Evolutionary conservation across 768 basidiomycete species (phyloP), one percentile per base, ranked within the genome.

Genomic region (Phanerochaete carnosa): DNA sequence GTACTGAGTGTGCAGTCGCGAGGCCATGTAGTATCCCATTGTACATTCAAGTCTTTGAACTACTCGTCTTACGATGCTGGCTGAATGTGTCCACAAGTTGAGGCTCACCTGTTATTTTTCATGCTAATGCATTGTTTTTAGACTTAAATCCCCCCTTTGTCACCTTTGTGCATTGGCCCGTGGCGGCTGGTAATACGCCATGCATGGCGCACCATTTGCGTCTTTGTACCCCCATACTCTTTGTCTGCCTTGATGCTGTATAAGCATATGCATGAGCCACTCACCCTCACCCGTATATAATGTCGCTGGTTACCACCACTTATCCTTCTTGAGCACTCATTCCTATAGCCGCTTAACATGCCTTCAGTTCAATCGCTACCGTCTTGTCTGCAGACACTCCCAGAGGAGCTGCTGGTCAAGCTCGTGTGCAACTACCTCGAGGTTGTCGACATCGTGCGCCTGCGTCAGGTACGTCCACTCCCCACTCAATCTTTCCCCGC

Each of bases 1-100:
- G 68, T 79, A 84, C 66, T 84, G 47, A 50, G 52, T 30, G 26
- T 26, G 47, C 19, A 43, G 39, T 8, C 11, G 11, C 19, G 39
- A 9, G 19, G n/a, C 6, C 8, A 19, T 43, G 39, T 43, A 43
- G 39, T 43, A 19, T 43, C 16, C 4, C 19, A 43, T 9, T 43
- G 39, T 43, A 43, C 11, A 12, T 19, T 43, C 39, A 43, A 43
- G 11, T 19, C 19, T 19, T 43, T 19, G 39, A 19, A 43, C 39
- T 43, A 43, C 16, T 4, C 8, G 11, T 7, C 39, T 19, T 4
- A 12, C 11, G 33, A 7, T 19, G 39, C 39, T 19, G 39, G 4
- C 19, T 19, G 39, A n/a, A n/a, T n/a, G n/a, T n/a, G n/a, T n/a
- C n/a, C n/a, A n/a, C n/a, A n/a, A n/a, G 39, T 43, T 9, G 11